phyloP scores from a whole-genome alignment of 306 rosid genomes.

The Ochetophila trinervis region DNA sequence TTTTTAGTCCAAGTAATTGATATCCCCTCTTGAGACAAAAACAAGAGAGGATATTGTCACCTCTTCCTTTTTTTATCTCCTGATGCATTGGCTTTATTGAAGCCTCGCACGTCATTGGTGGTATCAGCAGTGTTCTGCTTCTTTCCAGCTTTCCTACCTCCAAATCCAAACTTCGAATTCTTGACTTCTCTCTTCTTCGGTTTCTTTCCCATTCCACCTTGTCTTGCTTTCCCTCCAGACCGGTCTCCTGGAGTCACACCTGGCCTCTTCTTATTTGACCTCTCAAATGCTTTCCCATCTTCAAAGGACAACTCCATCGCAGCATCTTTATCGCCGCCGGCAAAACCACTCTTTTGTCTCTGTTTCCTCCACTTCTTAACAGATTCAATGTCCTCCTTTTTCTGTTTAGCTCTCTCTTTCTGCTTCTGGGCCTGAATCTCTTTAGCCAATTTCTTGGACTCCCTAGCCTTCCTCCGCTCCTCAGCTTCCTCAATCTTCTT shows the following conservation, averaged over 20 bases:
- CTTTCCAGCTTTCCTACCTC: conserved; percentile 65
- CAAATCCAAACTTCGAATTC: conserved; percentile 76
- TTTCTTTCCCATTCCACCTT: conserved; percentile 40
- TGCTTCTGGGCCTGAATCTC: conserved; percentile 79
- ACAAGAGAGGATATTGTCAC: conserved; percentile 5
- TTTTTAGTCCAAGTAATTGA: background rate
- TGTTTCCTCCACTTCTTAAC: conserved; percentile 98
- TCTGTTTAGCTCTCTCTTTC: conserved; percentile 87
- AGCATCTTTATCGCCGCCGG: conserved; percentile 46
- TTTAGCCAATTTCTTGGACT: conserved; percentile 69
- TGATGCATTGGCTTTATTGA: conserved; percentile 32
- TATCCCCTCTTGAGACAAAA: background rate
- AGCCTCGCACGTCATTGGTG: conserved; percentile 45
- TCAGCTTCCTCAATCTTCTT: conserved; percentile 79
- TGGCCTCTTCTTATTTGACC: conserved; percentile 66
- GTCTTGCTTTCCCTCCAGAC: conserved; percentile 67
- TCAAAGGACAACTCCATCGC: conserved; percentile 51
- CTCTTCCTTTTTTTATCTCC: conserved; percentile 63
- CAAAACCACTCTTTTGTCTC: conserved; percentile 83
- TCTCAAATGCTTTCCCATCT: conserved; percentile 69
- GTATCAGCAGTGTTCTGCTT: conserved; percentile 74
- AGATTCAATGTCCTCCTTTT: conserved; percentile 78
- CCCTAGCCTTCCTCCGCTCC: conserved; percentile 83
- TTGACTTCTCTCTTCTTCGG: conserved; percentile 51
- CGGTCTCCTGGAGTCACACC: conserved; percentile 75